Base-by-base conservation (phyloP, 768 basidiomycete genomes). In the Polyporus arcularius region DNA sequence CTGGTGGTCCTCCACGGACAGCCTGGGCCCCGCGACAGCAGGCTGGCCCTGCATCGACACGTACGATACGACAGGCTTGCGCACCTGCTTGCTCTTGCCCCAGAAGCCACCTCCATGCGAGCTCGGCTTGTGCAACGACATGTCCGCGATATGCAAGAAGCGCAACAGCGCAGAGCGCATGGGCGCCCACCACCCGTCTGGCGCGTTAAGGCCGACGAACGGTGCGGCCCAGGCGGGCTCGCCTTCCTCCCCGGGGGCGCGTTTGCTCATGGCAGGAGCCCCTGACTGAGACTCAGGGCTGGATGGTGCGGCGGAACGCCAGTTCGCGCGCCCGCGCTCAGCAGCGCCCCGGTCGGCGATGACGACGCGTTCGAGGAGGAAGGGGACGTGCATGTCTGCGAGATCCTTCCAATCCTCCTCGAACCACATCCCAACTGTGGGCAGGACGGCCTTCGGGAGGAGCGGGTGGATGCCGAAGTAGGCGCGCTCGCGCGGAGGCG, bases 381-480 rank as follows among this genome's bases (percentile, higher is more conserved):
- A 93, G 0, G 94, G 90, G 16, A 85, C 79, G 18, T 80, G 78
- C 67, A 92, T 83, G 58, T 81, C 78, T 40, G 81, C 79, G 65
- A 88, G 87, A 73, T 96, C 94, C 49, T 82, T 78, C 84, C 92
- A 94, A 67, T 95, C 93, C 59, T 87, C 82, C 16, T 76, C 59
- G 71, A 87, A 93, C 76, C 90, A 82, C 21, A 74, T 59, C 28
- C 71, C 71, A 46, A 70, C 53, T 7, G 68, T 57, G 9, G 72
- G 67, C 11, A 71, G 57, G 11, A 66, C 62, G n/a, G 70, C 66
- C 45, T 71, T 71, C 30, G 62, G 55, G 11, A 88, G 75, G 65
- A 83, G 83, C 0, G 88, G 88, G 73, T 94, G 90, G 65, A 92
- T 83, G 61, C 70, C 70, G 40, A 46, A 83, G 59, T 84, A 79